These are phyloP conservation scores for Ascobolus immersus DNA, from an alignment of 495 filamentous ascomycete species.

Conservation along the genomic window DNA sequence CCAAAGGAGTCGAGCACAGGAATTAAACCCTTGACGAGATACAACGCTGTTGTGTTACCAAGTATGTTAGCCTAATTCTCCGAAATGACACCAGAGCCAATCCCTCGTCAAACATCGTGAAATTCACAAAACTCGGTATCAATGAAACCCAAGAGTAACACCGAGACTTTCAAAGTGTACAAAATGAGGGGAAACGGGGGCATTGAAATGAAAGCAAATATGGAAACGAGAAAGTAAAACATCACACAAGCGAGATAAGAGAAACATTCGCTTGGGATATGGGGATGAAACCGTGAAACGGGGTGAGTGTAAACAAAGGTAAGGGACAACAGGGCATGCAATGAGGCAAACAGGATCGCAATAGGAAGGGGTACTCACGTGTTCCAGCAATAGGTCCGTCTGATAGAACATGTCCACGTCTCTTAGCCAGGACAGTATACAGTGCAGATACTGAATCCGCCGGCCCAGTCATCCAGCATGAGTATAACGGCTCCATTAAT, in stretches of 20 bases:
- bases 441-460: constrained; percentile 68
- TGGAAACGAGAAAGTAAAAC: no score
- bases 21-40: constrained; percentile 66
- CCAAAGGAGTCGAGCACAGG: constrained; percentile 94
- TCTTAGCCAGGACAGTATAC: constrained; percentile 72
- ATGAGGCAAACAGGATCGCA: no score
- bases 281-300: no score
- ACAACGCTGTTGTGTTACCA: constrained; percentile 35
- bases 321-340: background rate
- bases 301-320: background rate
- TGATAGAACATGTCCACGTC: constrained; percentile 73
- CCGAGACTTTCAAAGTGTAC: no score
- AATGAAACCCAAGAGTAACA: no score
- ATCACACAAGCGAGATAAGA: no score
- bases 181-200: no score
- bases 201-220: no score
- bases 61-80: constrained; percentile 3
- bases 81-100: no score
- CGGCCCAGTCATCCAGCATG: constrained; percentile 73
- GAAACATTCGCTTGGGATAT: no score
- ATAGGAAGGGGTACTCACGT: constrained; percentile 21
- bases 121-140: no score
- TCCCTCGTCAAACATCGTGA: no score
- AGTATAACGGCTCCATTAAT: constrained; percentile 87
- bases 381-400: constrained; percentile 89